phyloP scores from a whole-genome alignment of 306 rosid species.

The Pueraria montana region DNA sequence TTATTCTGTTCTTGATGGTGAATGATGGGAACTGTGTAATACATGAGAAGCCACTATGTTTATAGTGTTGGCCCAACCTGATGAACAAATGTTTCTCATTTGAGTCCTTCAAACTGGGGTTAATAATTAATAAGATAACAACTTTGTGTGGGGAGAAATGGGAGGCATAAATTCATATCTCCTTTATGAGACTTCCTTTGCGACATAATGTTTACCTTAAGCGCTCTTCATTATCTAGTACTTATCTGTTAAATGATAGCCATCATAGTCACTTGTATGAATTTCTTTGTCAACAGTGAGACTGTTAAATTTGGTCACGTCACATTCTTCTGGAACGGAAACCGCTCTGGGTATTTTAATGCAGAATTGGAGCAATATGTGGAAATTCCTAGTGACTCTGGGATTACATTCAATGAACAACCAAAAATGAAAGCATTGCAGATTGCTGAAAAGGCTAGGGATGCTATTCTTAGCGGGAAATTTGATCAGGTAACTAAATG shows the following conservation, averaged over 20 bases:
- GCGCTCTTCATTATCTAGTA: neutral
- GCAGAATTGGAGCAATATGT: slow-evolving; percentile 82
- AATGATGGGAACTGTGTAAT: slow-evolving; percentile 13
- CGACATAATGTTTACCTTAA: neutral
- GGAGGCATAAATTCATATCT: slow-evolving; percentile 2
- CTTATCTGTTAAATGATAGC: slow-evolving; percentile 29
- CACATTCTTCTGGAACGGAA: slow-evolving; percentile 99
- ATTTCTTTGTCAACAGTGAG: slow-evolving; percentile 67
- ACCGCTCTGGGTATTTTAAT: slow-evolving; percentile 92
- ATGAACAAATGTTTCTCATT: neutral
- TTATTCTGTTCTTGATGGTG: slow-evolving; percentile 34
- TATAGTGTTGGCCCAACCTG: neutral
- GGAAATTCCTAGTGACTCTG: slow-evolving; percentile 93
- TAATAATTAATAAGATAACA: slow-evolving; percentile 10
- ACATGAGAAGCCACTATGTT: neutral
- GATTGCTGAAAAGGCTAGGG: slow-evolving; percentile 93
- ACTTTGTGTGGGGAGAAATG: neutral
- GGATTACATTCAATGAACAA: slow-evolving; percentile 88
- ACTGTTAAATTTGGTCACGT: slow-evolving; percentile 99
- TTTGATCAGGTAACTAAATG: slow-evolving; percentile 65
- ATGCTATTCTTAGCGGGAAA: slow-evolving; percentile 85
- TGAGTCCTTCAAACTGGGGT: neutral
- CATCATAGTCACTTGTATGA: neutral
- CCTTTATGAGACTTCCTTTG: neutral
- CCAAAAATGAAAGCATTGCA: slow-evolving; percentile 95